A percentile compares a stretch with the other conserved stretches of the same genome.
These are phyloP conservation scores for Cutaneotrichosporon cutaneum DNA, from an alignment of 1,284 basidiomycete species.

Conservation along the genomic window DNA sequence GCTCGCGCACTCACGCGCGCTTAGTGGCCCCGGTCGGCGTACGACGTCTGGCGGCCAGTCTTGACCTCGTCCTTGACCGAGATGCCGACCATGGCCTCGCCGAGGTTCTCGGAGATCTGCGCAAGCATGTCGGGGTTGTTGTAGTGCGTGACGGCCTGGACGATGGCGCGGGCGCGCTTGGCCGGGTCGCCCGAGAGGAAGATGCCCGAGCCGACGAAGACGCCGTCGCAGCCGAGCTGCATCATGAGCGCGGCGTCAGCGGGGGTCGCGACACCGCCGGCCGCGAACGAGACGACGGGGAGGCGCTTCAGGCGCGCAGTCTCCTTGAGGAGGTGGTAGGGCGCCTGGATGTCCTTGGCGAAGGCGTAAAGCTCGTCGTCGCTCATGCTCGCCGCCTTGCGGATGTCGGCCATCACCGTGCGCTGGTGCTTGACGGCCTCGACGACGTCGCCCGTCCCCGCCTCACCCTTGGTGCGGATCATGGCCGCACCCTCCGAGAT, in stretches of 20 bases:
- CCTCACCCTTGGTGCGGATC: slow-evolving; percentile 96
- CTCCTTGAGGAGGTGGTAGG: slow-evolving; percentile 97
- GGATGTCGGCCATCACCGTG: slow-evolving; percentile 78
- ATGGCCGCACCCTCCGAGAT: slow-evolving; percentile 95
- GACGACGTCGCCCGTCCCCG: slow-evolving; percentile 96
- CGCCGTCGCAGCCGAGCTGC: slow-evolving; percentile 97
- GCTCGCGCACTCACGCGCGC: neutral
- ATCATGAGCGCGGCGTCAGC: slow-evolving; percentile 98
- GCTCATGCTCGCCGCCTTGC: slow-evolving; percentile 56
- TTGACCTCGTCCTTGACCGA: slow-evolving; percentile 28
- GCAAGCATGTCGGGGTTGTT: slow-evolving; percentile 76
- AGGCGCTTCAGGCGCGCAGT: slow-evolving; percentile 88
- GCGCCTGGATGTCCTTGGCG: slow-evolving; percentile 88
- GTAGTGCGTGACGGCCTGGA: slow-evolving; percentile 96
- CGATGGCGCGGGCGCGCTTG: slow-evolving; percentile 93
- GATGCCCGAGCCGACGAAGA: slow-evolving; percentile 92
- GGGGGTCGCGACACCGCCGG: slow-evolving; percentile 94
- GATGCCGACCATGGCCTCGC: slow-evolving; percentile 89
- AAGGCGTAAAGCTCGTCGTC: slow-evolving; percentile 92
- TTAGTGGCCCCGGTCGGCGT: slow-evolving; percentile 24
- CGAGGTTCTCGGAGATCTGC: slow-evolving; percentile 80
- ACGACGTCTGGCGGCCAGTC: slow-evolving; percentile 51
- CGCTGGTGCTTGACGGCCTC: slow-evolving; percentile 94
- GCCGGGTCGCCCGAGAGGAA: slow-evolving; percentile 83
- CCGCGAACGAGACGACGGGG: slow-evolving; percentile 86